Percentiles rank a stretch among this genome's conserved stretches.
Evolutionary conservation across 1,284 basidiomycete species (phyloP).

Genomic region (Sanguinoderma infundibulare): DNA sequence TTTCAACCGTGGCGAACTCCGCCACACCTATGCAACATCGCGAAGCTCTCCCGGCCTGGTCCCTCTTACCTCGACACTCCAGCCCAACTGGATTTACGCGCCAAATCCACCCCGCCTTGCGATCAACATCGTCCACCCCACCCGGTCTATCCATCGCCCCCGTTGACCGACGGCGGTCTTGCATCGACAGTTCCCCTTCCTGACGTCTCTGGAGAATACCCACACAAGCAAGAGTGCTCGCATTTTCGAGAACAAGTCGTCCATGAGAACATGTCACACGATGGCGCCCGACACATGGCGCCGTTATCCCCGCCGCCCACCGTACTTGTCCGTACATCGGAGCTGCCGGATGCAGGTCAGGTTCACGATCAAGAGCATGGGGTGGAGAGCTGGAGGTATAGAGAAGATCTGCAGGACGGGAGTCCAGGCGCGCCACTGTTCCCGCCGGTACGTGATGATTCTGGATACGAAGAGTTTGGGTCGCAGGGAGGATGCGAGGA

Average conservation of each 20-base stretch:
- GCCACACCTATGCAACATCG: constrained; percentile 20
- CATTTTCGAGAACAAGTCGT: constrained; percentile 12
- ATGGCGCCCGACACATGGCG: constrained; percentile 20
- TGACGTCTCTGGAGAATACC: constrained; percentile 12
- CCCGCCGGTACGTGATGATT: constrained; percentile 29
- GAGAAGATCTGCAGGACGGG: constrained; percentile 14
- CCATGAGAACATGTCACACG: constrained; percentile 27
- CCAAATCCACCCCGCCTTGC: constrained; percentile 23
- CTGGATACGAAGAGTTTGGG: constrained; percentile 28
- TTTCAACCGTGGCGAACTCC: constrained; percentile 16
- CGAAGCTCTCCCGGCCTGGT: constrained; percentile 3
- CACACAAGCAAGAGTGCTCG: constrained; percentile 5
- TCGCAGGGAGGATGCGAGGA: constrained; percentile 15
- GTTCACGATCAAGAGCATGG: constrained; percentile 4
- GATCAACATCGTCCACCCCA: constrained; percentile 12
- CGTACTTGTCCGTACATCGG: constrained; percentile 18
- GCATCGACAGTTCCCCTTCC: constrained; percentile 30
- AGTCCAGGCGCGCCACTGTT: constrained; percentile 12
- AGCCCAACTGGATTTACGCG: constrained; percentile 10
- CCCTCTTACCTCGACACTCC: constrained; percentile 2
- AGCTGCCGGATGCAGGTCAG: constrained; percentile 18
- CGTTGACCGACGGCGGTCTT: constrained; percentile 29
- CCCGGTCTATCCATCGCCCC: constrained; percentile 30
- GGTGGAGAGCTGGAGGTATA: constrained; percentile 24
- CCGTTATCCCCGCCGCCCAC: constrained; percentile 32